A percentile compares a stretch with the other conserved stretches of the same genome.
phyloP scores from a whole-genome alignment of 2,329 filamentous ascomycete genomes.

The Fusarium chlamydosporum region DNA sequence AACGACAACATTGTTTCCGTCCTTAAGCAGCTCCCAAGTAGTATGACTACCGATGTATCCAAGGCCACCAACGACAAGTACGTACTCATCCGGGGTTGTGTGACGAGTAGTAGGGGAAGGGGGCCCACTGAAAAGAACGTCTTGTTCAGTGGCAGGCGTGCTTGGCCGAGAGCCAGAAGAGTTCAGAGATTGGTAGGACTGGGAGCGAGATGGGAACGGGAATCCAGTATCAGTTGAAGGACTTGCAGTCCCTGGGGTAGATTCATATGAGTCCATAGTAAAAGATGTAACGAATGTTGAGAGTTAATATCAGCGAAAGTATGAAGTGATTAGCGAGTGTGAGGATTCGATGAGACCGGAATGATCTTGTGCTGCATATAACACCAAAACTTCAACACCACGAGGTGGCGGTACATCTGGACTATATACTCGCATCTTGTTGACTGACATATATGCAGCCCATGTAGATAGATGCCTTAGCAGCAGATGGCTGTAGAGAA shows the following conservation, averaged over 20 bases:
- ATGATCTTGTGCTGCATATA: neutral
- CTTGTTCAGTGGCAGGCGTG: slow-evolving; percentile 1
- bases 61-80: slow-evolving; percentile 15
- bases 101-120: neutral
- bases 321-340: neutral
- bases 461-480: neutral
- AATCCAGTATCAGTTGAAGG: neutral
- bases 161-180: slow-evolving; percentile 1
- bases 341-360: neutral
- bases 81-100: neutral
- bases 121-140: neutral
- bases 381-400: neutral
- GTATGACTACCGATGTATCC: slow-evolving; percentile 23
- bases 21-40: slow-evolving; percentile 8
- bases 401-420: neutral
- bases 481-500: neutral
- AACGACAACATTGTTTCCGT: neutral
- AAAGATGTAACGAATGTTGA: neutral
- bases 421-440: neutral
- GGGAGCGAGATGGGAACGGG: neutral
- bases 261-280: neutral
- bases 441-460: accelerated
- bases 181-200: neutral
- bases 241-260: neutral
- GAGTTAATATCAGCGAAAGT: neutral